Base-by-base conservation (phyloP, 805 yeast genomes). In the Myxozyma geophila region DNA sequence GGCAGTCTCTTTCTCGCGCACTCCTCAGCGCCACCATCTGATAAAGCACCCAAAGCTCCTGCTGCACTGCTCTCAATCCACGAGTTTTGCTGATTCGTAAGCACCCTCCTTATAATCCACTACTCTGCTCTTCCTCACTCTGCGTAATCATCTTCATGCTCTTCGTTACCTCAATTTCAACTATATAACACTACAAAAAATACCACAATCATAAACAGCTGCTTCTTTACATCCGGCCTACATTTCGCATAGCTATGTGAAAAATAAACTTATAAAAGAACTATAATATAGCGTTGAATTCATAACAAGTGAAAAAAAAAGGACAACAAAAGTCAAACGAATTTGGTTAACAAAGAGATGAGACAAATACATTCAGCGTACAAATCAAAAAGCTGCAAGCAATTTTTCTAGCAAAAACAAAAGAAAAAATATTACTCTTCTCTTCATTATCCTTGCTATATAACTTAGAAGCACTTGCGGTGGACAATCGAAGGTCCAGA, bases 401-500 rank as follows among this genome's bases (percentile, higher is more conserved):
- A 50, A 5, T 35, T 17, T 35, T 17, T 9, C 28, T 15, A 15
- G 43, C 43, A 35, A 17, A 15, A 23, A 53, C 40, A 53, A 15
- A 53, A 37, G 19, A 41, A 39, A 13, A 43, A 12, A 51, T 7
- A 10, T 4, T 51, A 23, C 33, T 28, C 28, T 28, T 28, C 5
- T 28, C 28, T 28, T 19, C 7, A 12, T 28, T 21, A 12, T 28
- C 51, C 36, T 47, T 15, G 17, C 15, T 33, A 21, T 57, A 28
- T 28, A 28, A 44, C 78, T 86, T 87, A 88, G 87, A 89, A 89
- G 85, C 96, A 89, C 84, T 90, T 90, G 84, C 89, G 92, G 87
- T 89, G 95, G 77, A 95, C 99, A 80, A 95, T 95, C 71, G 98
- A 92, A 77, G 99, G 99, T 79, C 99, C 99, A 84, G 97, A 90